phyloP scores from a whole-genome alignment of 2,329 filamentous ascomycete species.

The Xylaria arbuscula region DNA sequence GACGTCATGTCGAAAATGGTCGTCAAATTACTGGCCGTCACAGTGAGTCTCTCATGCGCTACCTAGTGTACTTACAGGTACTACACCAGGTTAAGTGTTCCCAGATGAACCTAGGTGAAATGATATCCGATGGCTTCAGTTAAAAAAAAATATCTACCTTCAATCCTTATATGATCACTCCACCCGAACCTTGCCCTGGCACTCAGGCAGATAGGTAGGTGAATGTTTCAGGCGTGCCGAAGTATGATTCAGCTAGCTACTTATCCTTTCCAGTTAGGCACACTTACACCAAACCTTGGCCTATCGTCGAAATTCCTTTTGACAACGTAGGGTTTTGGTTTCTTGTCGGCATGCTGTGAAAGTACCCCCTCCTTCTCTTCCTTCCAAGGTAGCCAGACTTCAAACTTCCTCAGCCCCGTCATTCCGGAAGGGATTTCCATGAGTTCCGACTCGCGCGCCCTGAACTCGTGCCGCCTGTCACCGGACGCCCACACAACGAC shows the following conservation, averaged over 20 bases:
- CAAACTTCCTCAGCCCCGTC: conserved; percentile 36
- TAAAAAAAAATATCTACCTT: no score
- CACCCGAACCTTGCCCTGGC: no score
- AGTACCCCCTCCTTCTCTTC: conserved; percentile 28
- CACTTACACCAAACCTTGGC: conserved; percentile 37
- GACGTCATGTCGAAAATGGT: no score
- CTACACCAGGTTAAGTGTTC: no score
- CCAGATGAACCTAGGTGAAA: no score
- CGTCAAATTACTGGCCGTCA: no score
- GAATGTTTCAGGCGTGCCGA: no score
- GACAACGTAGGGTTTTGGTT: conserved; percentile 33
- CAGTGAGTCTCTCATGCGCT: no score
- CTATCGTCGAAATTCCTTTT: conserved; percentile 36
- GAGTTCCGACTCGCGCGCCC: conserved; percentile 32
- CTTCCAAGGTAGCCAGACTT: conserved; percentile 39
- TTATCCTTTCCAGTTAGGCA: conserved; percentile 37
- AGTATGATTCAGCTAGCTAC: neutral
- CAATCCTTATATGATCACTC: no score
- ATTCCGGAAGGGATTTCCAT: conserved; percentile 38
- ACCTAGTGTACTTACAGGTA: no score
- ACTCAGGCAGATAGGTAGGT: no score
- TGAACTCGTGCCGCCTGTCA: conserved; percentile 38
- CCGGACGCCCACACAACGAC: conserved; percentile 40
- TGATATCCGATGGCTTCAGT: no score
- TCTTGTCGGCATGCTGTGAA: neutral